Conservation (phyloP, 1,284 basidiomycete species). For the Earliella scabrosa region DNA sequence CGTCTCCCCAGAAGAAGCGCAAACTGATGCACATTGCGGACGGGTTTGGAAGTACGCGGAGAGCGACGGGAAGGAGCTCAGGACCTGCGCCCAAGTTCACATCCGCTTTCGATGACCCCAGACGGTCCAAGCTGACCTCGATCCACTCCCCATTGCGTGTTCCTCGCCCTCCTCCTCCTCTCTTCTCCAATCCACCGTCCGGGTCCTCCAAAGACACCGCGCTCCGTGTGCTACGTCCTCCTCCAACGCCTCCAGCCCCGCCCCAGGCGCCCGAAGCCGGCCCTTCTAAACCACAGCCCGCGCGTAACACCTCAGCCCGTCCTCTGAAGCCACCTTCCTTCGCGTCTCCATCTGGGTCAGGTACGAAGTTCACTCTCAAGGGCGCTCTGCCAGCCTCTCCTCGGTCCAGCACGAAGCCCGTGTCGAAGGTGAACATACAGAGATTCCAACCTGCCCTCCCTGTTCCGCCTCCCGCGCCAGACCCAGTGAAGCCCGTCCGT, state of each 20-base stretch:
- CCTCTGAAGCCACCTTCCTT: conserved; percentile 3
- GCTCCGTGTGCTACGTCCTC: background rate
- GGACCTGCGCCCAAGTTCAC: conserved; percentile 18
- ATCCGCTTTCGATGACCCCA: conserved; percentile 19
- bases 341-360: background rate
- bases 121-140: conserved; percentile 8
- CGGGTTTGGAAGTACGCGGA: conserved; percentile 11
- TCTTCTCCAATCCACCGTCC: background rate
- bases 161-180: background rate
- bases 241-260: background rate
- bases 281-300: background rate
- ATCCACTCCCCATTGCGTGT: background rate
- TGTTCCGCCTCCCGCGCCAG: background rate
- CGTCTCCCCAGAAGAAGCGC: conserved; percentile 17
- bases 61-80: background rate
- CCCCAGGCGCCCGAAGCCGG: background rate
- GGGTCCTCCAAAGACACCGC: background rate
- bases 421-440: conserved; percentile 9
- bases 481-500: background rate
- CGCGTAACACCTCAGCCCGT: background rate
- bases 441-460: conserved; percentile 9
- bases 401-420: conserved; percentile 1
- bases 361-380: conserved; percentile 7
- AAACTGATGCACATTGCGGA: conserved; percentile 15
- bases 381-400: background rate